Base-by-base conservation (phyloP, 345 rosid species). In the Citrus sp. region DNA sequence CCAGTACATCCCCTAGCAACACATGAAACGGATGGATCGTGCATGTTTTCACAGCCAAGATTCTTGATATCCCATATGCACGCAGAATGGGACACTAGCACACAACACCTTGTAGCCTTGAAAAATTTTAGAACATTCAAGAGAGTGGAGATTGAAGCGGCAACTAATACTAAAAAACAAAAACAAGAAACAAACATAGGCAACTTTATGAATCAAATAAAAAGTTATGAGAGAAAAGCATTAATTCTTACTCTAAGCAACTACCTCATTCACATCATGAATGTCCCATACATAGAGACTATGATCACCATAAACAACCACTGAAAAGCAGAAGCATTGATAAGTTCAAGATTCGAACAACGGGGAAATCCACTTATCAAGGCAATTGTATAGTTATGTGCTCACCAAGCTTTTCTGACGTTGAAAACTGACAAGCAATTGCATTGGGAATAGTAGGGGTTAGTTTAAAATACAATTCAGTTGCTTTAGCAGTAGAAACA, bases 61-160 rank as follows among this genome's bases (percentile, higher is more conserved):
- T 89, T 94, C 85, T 90, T 89, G 76, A 92, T 81, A 83, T 94
- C 97, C 97, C 93, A 88, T 82, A 94, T 92, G 74, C 94, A 87
- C 13, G 92, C 92, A 24, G 95, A 85, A 79, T 92, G 98, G 70
- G 97, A 92, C 82, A 86, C 82, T 79, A 92, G 87, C 85, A 86
- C 86, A 68, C 84, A 89, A 55, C 87, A 84, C 85, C 93, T 88
- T 37, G 88, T 86, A 78, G 92, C 90, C 98, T 94, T 86, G 32
- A 75, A 83, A 59, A 38, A 24, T 75, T 76, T 68, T 83, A 73
- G 71, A 77, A 69, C 12, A 8, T 70, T 81, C 19, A 72, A 58
- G 74, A 24, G 27, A 68, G 22, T 58, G 72, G 72, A 84, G 30
- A 49, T 16, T 67, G 69, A 32, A 56, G 61, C 58, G 54, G 67